Conservation (phyloP, 1,284 basidiomycete genomes). For the Austropuccinia psidii region DNA sequence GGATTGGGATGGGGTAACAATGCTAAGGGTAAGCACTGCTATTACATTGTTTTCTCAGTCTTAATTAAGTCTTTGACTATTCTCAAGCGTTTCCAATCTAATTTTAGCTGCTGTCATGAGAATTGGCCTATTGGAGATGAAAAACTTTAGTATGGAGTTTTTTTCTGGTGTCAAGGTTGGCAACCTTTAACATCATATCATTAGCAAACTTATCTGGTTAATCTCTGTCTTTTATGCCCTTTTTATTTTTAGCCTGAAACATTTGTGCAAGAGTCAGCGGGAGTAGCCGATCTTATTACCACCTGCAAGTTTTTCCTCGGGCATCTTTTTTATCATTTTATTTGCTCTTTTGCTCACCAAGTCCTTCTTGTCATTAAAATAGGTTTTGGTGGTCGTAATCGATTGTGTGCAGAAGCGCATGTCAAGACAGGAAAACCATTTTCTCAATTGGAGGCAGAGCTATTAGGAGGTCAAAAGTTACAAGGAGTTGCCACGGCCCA, state of each 20-base stretch:
- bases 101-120: conserved; percentile 54
- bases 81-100: neutral
- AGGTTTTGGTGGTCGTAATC: conserved; percentile 55
- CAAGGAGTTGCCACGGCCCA: conserved; percentile 51
- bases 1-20: conserved; percentile 56
- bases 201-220: neutral
- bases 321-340: neutral
- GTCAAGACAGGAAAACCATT: conserved; percentile 54
- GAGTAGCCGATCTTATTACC: conserved; percentile 57
- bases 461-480: conserved; percentile 55
- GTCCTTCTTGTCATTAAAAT: neutral
- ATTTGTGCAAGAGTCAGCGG: conserved; percentile 53
- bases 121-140: conserved; percentile 53
- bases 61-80: too few relatives aligned
- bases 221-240: neutral
- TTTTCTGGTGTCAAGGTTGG: conserved; percentile 52
- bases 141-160: conserved; percentile 53
- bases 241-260: conserved; percentile 49
- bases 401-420: conserved; percentile 54
- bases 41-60: neutral
- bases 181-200: neutral
- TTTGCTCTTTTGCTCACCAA: neutral
- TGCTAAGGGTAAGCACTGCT: conserved; percentile 51
- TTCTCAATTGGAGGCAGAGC: conserved; percentile 53
- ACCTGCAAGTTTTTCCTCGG: conserved; percentile 49